These are phyloP conservation scores for Zoysia japonica DNA, from an alignment of 176 grass and related monocot species.

Conservation along the genomic window DNA sequence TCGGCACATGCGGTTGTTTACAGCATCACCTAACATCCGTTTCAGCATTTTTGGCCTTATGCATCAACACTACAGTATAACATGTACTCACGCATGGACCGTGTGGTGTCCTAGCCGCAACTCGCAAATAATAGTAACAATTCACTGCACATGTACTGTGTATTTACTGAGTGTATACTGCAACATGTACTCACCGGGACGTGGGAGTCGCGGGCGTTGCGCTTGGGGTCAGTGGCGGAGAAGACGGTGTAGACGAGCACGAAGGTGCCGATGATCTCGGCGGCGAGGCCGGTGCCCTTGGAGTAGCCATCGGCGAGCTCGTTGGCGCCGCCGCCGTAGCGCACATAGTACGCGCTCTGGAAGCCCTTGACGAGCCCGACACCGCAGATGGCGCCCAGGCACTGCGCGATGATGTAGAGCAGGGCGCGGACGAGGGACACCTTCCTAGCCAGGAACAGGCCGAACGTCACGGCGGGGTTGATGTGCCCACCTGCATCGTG, in stretches of 20 bases:
- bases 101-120: background rate
- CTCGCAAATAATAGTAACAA: background rate
- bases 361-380: conserved; percentile 84
- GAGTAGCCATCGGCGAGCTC: conserved; percentile 64
- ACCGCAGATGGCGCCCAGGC: conserved; percentile 84
- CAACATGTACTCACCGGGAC: conserved; percentile 55
- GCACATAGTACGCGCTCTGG: conserved; percentile 56
- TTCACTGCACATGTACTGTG: background rate
- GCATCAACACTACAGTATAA: background rate
- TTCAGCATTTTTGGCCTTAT: conserved; percentile 3
- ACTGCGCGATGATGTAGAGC: conserved; percentile 85
- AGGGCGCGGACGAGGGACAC: conserved; percentile 75
- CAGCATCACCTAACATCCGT: background rate
- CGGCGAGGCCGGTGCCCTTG: conserved; percentile 75
- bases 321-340: conserved; percentile 85
- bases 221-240: conserved; percentile 91
- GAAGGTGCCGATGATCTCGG: conserved; percentile 98
- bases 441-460: conserved; percentile 83
- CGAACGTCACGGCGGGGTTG: conserved; percentile 93
- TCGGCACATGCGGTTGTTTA: background rate
- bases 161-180: background rate
- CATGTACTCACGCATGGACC: background rate
- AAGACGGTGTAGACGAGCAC: conserved; percentile 97
- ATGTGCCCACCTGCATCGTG: conserved; percentile 72
- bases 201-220: conserved; percentile 79